phyloP scores from a whole-genome alignment of 805 yeast species.

The Sungouiozyma ichnusensis region DNA sequence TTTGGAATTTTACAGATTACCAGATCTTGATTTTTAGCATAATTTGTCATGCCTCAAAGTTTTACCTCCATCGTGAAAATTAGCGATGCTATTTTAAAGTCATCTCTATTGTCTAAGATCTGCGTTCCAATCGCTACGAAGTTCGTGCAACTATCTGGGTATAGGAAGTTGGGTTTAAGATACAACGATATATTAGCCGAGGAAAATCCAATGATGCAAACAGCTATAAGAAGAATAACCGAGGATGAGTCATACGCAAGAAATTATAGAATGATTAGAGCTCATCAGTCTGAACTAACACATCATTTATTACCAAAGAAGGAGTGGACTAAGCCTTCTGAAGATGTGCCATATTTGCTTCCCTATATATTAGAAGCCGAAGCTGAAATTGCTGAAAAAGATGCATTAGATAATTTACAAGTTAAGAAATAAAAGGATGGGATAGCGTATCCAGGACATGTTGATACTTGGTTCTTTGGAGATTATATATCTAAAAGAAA shows the following conservation, averaged over 20 bases:
- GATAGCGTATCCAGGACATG: not conserved
- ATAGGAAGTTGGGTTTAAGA: constrained; percentile 90
- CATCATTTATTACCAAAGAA: constrained; percentile 77
- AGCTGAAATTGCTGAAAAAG: constrained; percentile 81
- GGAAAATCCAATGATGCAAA: constrained; percentile 79
- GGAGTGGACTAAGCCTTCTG: constrained; percentile 69
- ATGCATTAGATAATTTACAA: constrained; percentile 71
- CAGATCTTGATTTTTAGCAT: no score
- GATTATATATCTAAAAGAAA: no score
- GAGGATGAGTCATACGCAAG: constrained; percentile 78
- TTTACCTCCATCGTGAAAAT: constrained; percentile 61
- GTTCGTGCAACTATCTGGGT: constrained; percentile 70
- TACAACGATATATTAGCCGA: constrained; percentile 81
- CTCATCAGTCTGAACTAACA: constrained; percentile 76
- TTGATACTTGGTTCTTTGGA: not conserved
- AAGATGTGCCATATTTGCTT: constrained; percentile 71
- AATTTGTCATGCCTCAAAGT: constrained; percentile 38
- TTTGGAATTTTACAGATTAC: no score
- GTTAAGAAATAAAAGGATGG: constrained; percentile 2
- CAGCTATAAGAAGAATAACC: constrained; percentile 82
- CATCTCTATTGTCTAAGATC: constrained; percentile 68
- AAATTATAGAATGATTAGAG: constrained; percentile 83
- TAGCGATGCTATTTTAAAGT: constrained; percentile 69
- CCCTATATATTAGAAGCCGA: constrained; percentile 93
- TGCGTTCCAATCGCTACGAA: constrained; percentile 71